Evolutionary conservation across 1,139 yeast genomes (phyloP).

Genomic region (Pichia sp.): DNA sequence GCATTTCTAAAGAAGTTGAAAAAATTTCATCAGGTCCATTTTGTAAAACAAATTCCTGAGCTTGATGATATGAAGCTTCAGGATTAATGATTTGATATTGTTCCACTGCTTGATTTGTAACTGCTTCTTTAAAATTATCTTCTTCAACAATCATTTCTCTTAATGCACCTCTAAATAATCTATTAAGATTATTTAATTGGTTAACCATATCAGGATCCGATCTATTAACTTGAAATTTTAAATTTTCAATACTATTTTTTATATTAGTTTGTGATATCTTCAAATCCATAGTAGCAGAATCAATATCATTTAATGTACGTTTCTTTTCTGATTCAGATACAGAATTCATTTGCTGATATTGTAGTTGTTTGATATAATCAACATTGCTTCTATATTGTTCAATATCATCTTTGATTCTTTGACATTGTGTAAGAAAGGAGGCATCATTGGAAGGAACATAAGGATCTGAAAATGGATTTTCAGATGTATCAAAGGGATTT

Average conservation of each 20-base stretch:
- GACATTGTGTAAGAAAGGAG: conserved; percentile 6
- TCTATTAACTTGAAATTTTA: conserved; percentile 11
- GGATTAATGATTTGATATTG: conserved; percentile 20
- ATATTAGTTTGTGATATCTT: conserved; percentile 13
- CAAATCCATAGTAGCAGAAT: conserved; percentile 9
- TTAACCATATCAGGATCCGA: conserved; percentile 18
- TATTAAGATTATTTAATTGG: conserved; percentile 20
- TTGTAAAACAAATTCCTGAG: conserved; percentile 18
- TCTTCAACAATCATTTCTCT: conserved; percentile 13
- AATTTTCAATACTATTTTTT: conserved; percentile 13
- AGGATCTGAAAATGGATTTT: conserved; percentile 14
- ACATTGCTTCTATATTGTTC: conserved; percentile 6
- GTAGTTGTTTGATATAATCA: conserved; percentile 7
- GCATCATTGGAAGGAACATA: conserved; percentile 6
- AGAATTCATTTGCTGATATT: conserved; percentile 7
- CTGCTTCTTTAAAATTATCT: conserved; percentile 11
- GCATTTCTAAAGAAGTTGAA: conserved; percentile 16
- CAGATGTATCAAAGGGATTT: conserved; percentile 11
- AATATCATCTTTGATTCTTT: conserved; percentile 10
- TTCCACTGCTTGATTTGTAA: conserved; percentile 18
- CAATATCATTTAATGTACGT: conserved; percentile 4
- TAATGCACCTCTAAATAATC: conserved; percentile 14
- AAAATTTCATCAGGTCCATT: conserved; percentile 18
- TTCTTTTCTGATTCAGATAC: conserved; percentile 12
- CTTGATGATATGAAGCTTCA: conserved; percentile 16